Conservation (phyloP, 2,329 filamentous ascomycete species). For the Graphilbum sp. region DNA sequence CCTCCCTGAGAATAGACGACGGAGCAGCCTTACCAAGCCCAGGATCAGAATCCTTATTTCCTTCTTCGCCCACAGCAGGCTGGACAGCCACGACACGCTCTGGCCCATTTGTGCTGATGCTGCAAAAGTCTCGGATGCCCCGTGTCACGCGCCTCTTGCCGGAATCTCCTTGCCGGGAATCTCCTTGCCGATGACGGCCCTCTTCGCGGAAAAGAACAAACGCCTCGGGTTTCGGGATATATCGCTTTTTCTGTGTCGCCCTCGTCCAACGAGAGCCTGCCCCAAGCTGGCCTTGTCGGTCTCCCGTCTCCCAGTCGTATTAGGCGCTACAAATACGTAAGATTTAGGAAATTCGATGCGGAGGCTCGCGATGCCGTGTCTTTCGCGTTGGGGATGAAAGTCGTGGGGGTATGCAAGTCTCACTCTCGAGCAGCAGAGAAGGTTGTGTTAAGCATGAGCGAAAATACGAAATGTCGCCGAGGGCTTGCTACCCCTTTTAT, state of each 20-base stretch:
- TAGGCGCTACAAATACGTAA: too few relatives aligned
- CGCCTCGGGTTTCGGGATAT: too few relatives aligned
- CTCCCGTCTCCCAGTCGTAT: too few relatives aligned
- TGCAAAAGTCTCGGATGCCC: neutral
- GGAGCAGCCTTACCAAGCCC: conserved; percentile 49
- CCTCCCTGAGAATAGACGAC: neutral
- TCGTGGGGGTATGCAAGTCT: too few relatives aligned
- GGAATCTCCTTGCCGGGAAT: too few relatives aligned
- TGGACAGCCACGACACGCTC: conserved; percentile 52
- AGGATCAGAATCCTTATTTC: conserved; percentile 94
- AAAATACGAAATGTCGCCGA: neutral
- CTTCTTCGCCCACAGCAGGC: conserved; percentile 79
- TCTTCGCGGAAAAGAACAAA: too few relatives aligned
- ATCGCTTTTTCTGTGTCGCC: too few relatives aligned
- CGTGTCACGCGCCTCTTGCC: neutral
- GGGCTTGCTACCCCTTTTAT: neutral
- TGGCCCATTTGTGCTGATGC: conserved; percentile 35
- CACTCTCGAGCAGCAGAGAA: too few relatives aligned
- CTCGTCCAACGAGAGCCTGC: too few relatives aligned
- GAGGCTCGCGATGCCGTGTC: neutral
- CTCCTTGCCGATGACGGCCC: too few relatives aligned
- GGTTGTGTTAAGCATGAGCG: neutral
- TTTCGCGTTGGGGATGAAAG: too few relatives aligned
- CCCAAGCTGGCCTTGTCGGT: too few relatives aligned
- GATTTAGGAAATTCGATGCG: neutral